phyloP scores from a whole-genome alignment of 805 yeast genomes.

The Grigorovia humatica region DNA sequence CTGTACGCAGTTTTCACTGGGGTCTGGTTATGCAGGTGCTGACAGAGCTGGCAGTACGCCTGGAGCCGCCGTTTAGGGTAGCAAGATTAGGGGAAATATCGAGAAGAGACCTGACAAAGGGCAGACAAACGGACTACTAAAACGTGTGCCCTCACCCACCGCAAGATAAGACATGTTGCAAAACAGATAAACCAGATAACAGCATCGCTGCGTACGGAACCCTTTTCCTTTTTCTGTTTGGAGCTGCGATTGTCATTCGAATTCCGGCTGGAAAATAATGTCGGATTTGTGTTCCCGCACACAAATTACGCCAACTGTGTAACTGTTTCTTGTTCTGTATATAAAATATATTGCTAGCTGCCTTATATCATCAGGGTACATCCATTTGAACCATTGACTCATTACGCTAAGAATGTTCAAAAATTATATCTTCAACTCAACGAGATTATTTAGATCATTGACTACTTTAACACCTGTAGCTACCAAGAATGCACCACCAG shows the following conservation, averaged over 20 bases:
- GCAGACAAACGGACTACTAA: no score
- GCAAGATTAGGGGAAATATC: no score
- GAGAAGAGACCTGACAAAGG: no score
- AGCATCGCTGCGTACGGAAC: not conserved
- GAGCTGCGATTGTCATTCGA: not conserved
- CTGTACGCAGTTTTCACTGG: no score
- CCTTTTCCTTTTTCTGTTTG: not conserved
- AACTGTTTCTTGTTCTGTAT: not conserved
- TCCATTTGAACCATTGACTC: no score
- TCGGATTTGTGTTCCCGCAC: not conserved
- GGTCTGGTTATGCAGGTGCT: no score
- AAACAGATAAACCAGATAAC: not conserved
- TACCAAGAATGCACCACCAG: conserved; percentile 80
- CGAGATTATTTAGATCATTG: conserved; percentile 11
- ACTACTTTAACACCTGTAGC: conserved; percentile 36
- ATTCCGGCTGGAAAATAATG: not conserved
- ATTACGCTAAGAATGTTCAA: conserved; percentile 9
- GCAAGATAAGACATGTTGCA: not conserved
- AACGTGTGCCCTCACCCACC: no score
- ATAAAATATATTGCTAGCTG: no score
- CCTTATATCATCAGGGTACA: not conserved
- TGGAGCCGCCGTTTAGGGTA: no score
- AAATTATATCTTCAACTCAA: conserved; percentile 10
- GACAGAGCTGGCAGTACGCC: no score
- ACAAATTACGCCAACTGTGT: not conserved